These are phyloP conservation scores for Pythium sp. DNA, from an alignment of 352 stramenopile species.

Conservation along the genomic window DNA sequence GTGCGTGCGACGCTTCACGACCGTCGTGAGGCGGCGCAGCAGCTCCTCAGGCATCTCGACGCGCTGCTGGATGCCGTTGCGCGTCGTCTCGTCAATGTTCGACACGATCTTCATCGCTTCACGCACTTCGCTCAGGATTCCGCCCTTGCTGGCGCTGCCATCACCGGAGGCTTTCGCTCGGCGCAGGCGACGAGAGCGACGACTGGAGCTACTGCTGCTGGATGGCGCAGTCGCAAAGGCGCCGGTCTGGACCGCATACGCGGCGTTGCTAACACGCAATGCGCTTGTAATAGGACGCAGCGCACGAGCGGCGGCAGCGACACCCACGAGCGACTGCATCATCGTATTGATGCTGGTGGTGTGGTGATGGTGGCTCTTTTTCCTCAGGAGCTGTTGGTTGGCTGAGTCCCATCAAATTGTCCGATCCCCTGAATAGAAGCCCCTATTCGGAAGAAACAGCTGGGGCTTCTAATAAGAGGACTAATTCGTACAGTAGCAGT, in stretches of 20 bases:
- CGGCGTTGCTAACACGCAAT: not conserved
- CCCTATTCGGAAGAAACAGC: not conserved
- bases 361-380: not conserved
- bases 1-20: slow-evolving; percentile 71
- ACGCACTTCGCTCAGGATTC: slow-evolving; percentile 31
- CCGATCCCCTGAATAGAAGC: not conserved
- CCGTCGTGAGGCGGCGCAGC: slow-evolving; percentile 49
- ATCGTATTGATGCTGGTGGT: slow-evolving; percentile 2
- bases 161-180: slow-evolving; percentile 24
- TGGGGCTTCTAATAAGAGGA: slow-evolving; percentile 5
- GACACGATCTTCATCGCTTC: slow-evolving; percentile 44
- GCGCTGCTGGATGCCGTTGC: slow-evolving; percentile 61
- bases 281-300: slow-evolving; percentile 3
- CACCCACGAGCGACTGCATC: slow-evolving; percentile 4
- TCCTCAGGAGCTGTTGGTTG: slow-evolving; percentile 1
- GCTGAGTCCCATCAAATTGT: not conserved
- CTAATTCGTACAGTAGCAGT: not conserved
- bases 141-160: slow-evolving; percentile 3
- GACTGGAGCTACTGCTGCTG: slow-evolving; percentile 19
- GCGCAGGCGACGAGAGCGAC: slow-evolving; percentile 45
- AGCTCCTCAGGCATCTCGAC: slow-evolving; percentile 73
- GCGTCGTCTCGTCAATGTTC: slow-evolving; percentile 57
- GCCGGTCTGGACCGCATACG: slow-evolving; percentile 8
- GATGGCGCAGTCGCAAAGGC: slow-evolving; percentile 5
- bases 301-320: not conserved